phyloP scores from a whole-genome alignment of 805 yeast species.

The Teunomyces funiuensis region DNA sequence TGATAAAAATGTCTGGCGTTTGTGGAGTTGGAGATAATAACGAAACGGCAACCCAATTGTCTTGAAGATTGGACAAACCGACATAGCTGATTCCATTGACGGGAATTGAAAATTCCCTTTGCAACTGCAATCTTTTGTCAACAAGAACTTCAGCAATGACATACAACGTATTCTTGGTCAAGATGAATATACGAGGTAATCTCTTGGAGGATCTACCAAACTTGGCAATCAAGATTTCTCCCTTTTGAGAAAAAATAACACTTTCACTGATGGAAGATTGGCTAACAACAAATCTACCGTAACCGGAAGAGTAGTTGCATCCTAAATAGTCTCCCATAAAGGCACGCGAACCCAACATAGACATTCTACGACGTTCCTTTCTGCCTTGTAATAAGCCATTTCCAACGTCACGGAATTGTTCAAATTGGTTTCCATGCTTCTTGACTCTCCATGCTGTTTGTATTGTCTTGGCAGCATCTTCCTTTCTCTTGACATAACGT shows the following conservation, averaged over 20 bases:
- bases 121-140: constrained; percentile 55
- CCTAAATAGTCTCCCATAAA: constrained; percentile 93
- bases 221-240: constrained; percentile 79
- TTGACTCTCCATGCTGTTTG: constrained; percentile 83
- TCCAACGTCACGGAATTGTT: constrained; percentile 84
- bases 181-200: constrained; percentile 66
- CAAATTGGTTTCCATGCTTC: constrained; percentile 77
- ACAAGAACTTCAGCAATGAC: constrained; percentile 72
- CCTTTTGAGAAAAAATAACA: constrained; percentile 76
- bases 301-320: constrained; percentile 68
- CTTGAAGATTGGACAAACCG: constrained; percentile 74
- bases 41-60: constrained; percentile 86
- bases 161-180: constrained; percentile 63
- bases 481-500: constrained; percentile 72
- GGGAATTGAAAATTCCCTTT: constrained; percentile 63
- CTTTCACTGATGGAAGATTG: constrained; percentile 68
- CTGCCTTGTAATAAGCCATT: constrained; percentile 64
- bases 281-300: constrained; percentile 72
- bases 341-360: constrained; percentile 82
- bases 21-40: constrained; percentile 47
- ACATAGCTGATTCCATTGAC: constrained; percentile 59
- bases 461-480: constrained; percentile 79
- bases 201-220: constrained; percentile 91
- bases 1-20: constrained; percentile 76
- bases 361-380: constrained; percentile 88